Evolutionary conservation across 805 yeast genomes (phyloP), one percentile per base, ranked within the genome.

Genomic region (Jamesozyma spencerorum): DNA sequence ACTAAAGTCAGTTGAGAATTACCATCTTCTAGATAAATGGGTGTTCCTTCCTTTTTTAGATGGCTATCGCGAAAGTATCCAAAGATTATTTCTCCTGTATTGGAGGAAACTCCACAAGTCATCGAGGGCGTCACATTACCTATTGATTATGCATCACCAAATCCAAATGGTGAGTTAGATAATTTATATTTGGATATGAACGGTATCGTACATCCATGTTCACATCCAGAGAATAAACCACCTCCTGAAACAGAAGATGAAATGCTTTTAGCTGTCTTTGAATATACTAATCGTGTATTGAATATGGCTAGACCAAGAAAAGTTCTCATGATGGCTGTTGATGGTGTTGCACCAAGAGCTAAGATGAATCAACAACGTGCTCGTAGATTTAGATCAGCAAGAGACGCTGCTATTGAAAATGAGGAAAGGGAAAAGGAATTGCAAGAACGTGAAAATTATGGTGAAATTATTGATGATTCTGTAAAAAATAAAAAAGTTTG

Each of bases 291-390:
- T 49, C 71, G 95, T 36, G 96, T 92, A 5, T 65, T 92, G 35
- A 77, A 78, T 64, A 84, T 92, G 87, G 97, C 97, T 0, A 72
- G 96, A 54, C 99, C 99, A 2, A 69, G 97, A 43, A 88, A 92
- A 58, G 77, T 92, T 29, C 70, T 92, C 42, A 77, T 85, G 79
- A 87, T 92, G 60, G 97, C 98, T 2, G 95, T 92, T 27, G 99
- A 92, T 67, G 99, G 99, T 41, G 99, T 92, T 27, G 98, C 98
- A 2, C 98, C 98, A 18, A 72, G 97, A 55, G 97, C 97, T 20
- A 88, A 88, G 61, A 88, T 88, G 96, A 88, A 90, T 60, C 97
- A 88, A 64, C 97, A 88, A 64, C 73, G 97, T 50, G 80, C 95
- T 2, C 79, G 97, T 68, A 75, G 97, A 58, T 88, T 88, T 63